phyloP scores from a whole-genome alignment of 441 rosid species.

The Theobroma grandiflorum region DNA sequence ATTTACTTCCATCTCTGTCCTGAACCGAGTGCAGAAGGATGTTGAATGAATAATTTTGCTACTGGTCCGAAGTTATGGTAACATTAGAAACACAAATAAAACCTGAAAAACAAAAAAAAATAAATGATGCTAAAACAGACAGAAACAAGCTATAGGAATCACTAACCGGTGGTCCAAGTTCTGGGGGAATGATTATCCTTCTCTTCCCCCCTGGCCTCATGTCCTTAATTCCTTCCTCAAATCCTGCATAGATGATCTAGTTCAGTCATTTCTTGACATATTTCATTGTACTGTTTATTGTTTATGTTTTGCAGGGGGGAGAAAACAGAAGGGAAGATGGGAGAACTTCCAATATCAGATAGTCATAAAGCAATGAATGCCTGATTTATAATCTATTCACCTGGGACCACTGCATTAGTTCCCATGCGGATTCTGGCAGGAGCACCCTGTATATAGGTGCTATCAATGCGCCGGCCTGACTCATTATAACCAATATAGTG shows the following conservation, averaged over 20 bases:
- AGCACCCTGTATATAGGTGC: slow-evolving; percentile 85
- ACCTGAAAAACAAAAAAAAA: too few species aligned
- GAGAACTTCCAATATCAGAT: not conserved
- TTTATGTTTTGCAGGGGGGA: not conserved
- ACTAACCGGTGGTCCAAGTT: slow-evolving; percentile 97
- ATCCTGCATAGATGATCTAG: slow-evolving; percentile 57
- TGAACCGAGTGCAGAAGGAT: slow-evolving; percentile 2
- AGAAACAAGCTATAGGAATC: slow-evolving; percentile 10
- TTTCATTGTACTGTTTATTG: not conserved
- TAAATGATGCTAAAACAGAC: not conserved
- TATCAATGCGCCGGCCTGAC: slow-evolving; percentile 91
- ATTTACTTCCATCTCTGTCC: not conserved
- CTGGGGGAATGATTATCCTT: slow-evolving; percentile 94
- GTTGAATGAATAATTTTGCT: not conserved
- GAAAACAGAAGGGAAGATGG: not conserved
- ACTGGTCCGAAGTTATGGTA: not conserved
- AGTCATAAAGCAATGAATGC: not conserved
- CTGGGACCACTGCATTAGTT: slow-evolving; percentile 91
- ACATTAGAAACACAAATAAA: not conserved
- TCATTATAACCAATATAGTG: slow-evolving; percentile 92
- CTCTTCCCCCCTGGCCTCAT: slow-evolving; percentile 95
- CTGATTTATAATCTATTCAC: slow-evolving; percentile 39
- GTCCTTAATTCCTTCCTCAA: slow-evolving; percentile 87
- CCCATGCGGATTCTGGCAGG: slow-evolving; percentile 94
- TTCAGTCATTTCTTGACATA: not conserved